Evolutionary conservation across 345 rosid genomes (phyloP), one percentile per base, ranked within the genome.

Genomic region (Raphanus sativus): DNA sequence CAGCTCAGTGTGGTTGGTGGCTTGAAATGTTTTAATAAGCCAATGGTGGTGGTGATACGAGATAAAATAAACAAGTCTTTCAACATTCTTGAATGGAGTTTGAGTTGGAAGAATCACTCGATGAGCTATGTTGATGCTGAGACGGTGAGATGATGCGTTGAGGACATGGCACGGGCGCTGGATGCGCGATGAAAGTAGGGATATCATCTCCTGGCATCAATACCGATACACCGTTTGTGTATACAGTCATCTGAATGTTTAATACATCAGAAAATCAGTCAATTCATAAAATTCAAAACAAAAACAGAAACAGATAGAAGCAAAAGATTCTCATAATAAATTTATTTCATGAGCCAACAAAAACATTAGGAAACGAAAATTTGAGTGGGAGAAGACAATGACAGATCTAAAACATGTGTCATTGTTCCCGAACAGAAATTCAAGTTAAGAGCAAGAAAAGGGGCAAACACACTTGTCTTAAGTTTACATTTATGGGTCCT

Each of bases 241-340:
- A 52, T 6, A 52, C 58, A 52, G 58, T 52, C 58, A 52, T 52
- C 58, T 52, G 58, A 24, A 52, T 48, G 6, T 6, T 15, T 16
- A 52, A 52, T 16, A 6, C 58, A 52, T 52, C 24, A 52, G 9
- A 52, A 5, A 15, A 52, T 15, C 3, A 15, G 58, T 52, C 9
- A 52, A 52, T 52, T 52, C 58, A 15, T 16, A 5, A 2, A 48
- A 0, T 1, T 1, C 12, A 45, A 12, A 38, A 11, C 54, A 48
- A 48, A 45, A 13, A 40, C 4, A 2, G 8, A 2, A 48, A 42
- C 52, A 13, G n/a, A 42, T 42, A 48, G 16, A 48, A n/a, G 17
- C 66, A 71, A 40, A 56, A 65, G 56, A 69, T 62, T 69, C 70
- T 70, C 28, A 33, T 11, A 29, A 58, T 6, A 0, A 13, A 13